Conservation (phyloP, 768 basidiomycete species). For the Lepiota venenata region DNA sequence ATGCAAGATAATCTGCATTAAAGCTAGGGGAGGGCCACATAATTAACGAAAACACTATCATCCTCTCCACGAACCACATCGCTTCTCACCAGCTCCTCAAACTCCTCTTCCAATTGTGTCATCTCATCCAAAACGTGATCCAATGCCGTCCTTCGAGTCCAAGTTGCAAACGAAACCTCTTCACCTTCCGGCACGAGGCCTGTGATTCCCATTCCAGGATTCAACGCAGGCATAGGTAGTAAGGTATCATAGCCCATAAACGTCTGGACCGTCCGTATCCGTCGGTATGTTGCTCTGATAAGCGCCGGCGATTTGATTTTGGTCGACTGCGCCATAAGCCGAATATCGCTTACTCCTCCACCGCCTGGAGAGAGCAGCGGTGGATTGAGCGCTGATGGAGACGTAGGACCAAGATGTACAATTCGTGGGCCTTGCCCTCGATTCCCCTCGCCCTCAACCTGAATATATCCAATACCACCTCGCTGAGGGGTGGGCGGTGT, state of each 20-base stretch:
- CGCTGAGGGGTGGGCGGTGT: slow-evolving; percentile 22
- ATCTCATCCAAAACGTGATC: slow-evolving; percentile 52
- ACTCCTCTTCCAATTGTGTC: slow-evolving; percentile 56
- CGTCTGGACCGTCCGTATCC: slow-evolving; percentile 60
- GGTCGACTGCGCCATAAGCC: slow-evolving; percentile 30
- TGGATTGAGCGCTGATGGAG: slow-evolving; percentile 31
- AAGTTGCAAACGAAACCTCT: slow-evolving; percentile 36
- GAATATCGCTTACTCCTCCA: slow-evolving; percentile 13
- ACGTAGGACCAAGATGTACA: slow-evolving; percentile 57
- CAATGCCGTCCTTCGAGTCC: slow-evolving; percentile 54
- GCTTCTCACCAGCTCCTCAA: slow-evolving; percentile 25
- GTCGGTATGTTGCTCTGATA: slow-evolving; percentile 53
- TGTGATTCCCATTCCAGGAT: slow-evolving; percentile 10
- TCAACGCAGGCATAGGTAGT: slow-evolving; percentile 45
- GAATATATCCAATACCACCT: slow-evolving; percentile 2
- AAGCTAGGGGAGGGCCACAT: too few species aligned
- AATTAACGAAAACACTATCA: not conserved
- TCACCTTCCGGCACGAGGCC: slow-evolving; percentile 30
- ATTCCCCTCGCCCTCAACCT: not conserved
- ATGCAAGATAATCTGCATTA: too few species aligned
- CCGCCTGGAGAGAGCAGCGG: slow-evolving; percentile 25
- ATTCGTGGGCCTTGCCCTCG: slow-evolving; percentile 37
- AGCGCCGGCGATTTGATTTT: slow-evolving; percentile 50
- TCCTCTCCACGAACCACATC: not conserved
- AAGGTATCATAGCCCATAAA: slow-evolving; percentile 61